Evolutionary conservation across 1,139 yeast genomes (phyloP).

Genomic region (Kluyveromyces marxianus): DNA sequence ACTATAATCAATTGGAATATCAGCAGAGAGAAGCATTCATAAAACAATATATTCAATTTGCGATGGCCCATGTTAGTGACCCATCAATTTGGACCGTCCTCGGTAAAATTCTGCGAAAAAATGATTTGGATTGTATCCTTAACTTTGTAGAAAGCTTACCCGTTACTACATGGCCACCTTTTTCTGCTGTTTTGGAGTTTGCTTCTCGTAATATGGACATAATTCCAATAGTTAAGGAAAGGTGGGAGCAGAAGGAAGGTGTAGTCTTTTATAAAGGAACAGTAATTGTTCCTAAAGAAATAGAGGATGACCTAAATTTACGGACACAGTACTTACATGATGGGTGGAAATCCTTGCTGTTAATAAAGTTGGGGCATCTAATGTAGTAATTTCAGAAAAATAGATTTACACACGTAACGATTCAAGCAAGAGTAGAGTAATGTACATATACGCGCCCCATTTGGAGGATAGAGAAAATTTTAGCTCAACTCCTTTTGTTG

Average conservation of each 20-base stretch:
- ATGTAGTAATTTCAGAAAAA: too few species aligned
- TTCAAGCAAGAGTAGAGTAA: background rate
- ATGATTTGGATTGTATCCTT: conserved; percentile 11
- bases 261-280: background rate
- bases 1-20: conserved; percentile 18
- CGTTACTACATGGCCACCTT: conserved; percentile 4
- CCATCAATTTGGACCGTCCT: conserved; percentile 38
- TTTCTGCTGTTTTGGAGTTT: conserved; percentile 1
- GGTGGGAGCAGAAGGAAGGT: background rate
- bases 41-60: conserved; percentile 26
- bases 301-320: background rate
- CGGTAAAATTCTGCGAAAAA: conserved; percentile 13
- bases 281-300: background rate
- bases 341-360: conserved; percentile 1
- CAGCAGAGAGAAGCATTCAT: conserved; percentile 11
- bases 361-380: background rate
- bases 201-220: background rate
- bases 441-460: background rate
- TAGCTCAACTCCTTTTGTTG: conserved; percentile 13
- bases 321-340: background rate
- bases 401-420: too few species aligned
- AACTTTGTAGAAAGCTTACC: conserved; percentile 8
- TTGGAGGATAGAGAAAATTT: background rate
- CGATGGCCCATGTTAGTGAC: conserved; percentile 34
- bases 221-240: too few species aligned